Percentiles rank a stretch among this genome's conserved stretches.
Evolutionary conservation across 805 yeast genomes (phyloP).

Genomic region (Kuraishia floccosa): DNA sequence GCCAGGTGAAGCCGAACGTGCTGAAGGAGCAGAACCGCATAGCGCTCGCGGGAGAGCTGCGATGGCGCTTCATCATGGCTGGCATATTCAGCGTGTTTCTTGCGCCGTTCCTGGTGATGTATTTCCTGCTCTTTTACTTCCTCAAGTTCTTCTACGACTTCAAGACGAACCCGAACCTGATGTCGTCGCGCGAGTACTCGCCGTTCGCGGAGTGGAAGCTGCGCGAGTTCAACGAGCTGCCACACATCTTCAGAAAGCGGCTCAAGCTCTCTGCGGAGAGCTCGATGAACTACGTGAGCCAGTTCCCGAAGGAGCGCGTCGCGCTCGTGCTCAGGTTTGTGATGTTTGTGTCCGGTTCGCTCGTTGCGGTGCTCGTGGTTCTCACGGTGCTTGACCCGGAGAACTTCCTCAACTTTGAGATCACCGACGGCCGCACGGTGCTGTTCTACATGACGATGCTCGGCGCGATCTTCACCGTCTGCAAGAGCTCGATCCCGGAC

Average conservation of each 20-base stretch:
- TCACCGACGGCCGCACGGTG: slow-evolving; percentile 70
- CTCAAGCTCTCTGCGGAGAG: slow-evolving; percentile 66
- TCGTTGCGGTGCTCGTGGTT: slow-evolving; percentile 78
- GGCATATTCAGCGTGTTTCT: slow-evolving; percentile 74
- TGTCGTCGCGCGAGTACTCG: slow-evolving; percentile 80
- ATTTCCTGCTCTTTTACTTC: slow-evolving; percentile 75
- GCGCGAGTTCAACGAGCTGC: slow-evolving; percentile 87
- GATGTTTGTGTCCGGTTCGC: slow-evolving; percentile 76
- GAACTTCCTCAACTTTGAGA: slow-evolving; percentile 78
- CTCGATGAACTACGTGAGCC: slow-evolving; percentile 77
- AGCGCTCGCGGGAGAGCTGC: slow-evolving; percentile 54
- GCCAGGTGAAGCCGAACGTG: slow-evolving; percentile 66
- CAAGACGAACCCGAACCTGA: slow-evolving; percentile 73
- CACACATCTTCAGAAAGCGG: slow-evolving; percentile 77
- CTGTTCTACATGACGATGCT: slow-evolving; percentile 80
- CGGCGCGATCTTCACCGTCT: slow-evolving; percentile 82
- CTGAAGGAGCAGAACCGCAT: slow-evolving; percentile 62
- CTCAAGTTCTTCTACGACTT: slow-evolving; percentile 90
- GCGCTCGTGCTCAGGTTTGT: slow-evolving; percentile 46
- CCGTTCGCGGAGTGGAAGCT: slow-evolving; percentile 94
- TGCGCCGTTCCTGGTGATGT: slow-evolving; percentile 79
- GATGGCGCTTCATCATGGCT: slow-evolving; percentile 75
- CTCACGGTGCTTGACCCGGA: slow-evolving; percentile 80
- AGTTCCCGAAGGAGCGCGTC: slow-evolving; percentile 76
- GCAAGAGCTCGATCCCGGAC: slow-evolving; percentile 57